A percentile compares a stretch with the other conserved stretches of the same genome.
Conservation (phyloP, 2,329 filamentous ascomycete species). For the Colletotrichum tropicicola region DNA sequence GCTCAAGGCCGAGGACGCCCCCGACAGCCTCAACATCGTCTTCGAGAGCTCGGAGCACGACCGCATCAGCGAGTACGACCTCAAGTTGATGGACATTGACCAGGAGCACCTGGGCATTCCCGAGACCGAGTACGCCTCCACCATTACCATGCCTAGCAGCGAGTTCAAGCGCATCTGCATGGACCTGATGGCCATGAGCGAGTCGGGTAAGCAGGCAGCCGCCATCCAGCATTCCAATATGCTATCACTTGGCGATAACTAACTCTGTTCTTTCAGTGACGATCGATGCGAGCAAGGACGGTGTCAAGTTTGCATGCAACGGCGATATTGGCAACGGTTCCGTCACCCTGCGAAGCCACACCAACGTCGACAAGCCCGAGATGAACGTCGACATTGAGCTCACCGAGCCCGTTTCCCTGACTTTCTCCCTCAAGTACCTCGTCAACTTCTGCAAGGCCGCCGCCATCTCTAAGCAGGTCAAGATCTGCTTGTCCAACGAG, state of each 20-base stretch:
- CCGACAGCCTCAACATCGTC: constrained; percentile 92
- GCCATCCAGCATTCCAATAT: too few species aligned
- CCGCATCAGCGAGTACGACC: constrained; percentile 96
- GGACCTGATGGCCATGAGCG: constrained; percentile 90
- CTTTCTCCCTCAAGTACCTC: constrained; percentile 98
- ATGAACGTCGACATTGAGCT: constrained; percentile 90
- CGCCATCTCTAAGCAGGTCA: constrained; percentile 81
- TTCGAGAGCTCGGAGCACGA: constrained; percentile 93
- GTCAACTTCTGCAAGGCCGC: constrained; percentile 99
- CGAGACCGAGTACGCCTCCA: constrained; percentile 97
- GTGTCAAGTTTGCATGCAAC: constrained; percentile 91
- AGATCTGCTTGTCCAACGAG: constrained; percentile 94
- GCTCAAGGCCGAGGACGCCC: constrained; percentile 96
- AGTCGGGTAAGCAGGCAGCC: constrained; percentile 83
- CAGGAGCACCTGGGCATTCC: constrained; percentile 99
- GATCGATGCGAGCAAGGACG: constrained; percentile 97
- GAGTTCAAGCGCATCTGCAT: constrained; percentile 97
- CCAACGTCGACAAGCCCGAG: constrained; percentile 87
- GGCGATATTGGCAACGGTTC: constrained; percentile 97
- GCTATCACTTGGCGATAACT: too few species aligned
- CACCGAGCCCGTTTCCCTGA: constrained; percentile 90
- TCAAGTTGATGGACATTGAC: constrained; percentile 99
- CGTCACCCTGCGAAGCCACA: constrained; percentile 89
- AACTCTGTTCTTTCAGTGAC: constrained; percentile 69
- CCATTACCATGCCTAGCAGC: constrained; percentile 84